Base-by-base conservation (phyloP, 495 filamentous ascomycete species). In the Poronia punctata region DNA sequence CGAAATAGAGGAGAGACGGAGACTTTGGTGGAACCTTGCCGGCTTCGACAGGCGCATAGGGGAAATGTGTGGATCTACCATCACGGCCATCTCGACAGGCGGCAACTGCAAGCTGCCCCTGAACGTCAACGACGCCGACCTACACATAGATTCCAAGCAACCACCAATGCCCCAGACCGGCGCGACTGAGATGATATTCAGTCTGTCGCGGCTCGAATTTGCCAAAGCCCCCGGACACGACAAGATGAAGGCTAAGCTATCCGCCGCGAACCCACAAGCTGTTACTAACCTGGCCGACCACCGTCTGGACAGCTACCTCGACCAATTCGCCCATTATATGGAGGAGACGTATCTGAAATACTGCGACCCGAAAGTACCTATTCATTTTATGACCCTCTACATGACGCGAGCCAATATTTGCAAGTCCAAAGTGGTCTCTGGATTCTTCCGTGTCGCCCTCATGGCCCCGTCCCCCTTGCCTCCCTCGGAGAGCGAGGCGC, bases 21-120 rank as follows among this genome's bases (percentile, higher is more conserved):
- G 82, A 15, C 54, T 86, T 4, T 88, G 83, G 83, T 85, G 81
- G 80, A 79, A 81, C 49, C 61, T 86, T 6, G 72, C 75, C 38
- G 62, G 74, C 15, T 68, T 86, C 12, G 83, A 88, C 49, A 67
- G 71, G 29, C 73, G 80, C 24, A 69, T 78, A 7, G 73, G 71
- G 14, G 79, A 82, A 49, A 72, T 83, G 24, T 74, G 78, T 18
- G 82, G 81, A 20, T 79, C 76, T 49, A 72, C 74, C 18, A 71
- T 83, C 44, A 80, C 66, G 35, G 77, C 66, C n/a, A 56, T 70
- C 48, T 78, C 62, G 31, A 64, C 53, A 24, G 57, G 61, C 31
- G 59, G 58, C 5, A 68, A 73, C 53, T 71, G 67, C 43, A 62
- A 63, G 43, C 53, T 65, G 31, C 74, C 72, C 0, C 59, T 72